Conservation (phyloP, 768 basidiomycete species). For the Lepiota brunneoincarnata region DNA sequence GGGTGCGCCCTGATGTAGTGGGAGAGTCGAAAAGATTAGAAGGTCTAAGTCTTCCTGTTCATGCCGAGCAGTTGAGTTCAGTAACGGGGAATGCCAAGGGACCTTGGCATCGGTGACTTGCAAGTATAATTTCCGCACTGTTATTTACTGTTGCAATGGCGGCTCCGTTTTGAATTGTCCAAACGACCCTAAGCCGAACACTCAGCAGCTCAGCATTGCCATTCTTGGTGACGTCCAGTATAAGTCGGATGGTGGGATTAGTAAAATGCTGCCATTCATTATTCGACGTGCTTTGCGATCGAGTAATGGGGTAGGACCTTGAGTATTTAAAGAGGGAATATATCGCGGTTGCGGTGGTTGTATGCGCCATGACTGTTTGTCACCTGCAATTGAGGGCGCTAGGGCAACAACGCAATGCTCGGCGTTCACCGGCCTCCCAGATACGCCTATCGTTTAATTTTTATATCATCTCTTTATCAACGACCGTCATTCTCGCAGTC, state of each 20-base stretch:
- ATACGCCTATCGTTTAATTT: too few species aligned
- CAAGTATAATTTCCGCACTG: constrained; percentile 63
- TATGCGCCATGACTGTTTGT: constrained; percentile 38
- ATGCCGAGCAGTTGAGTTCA: neutral
- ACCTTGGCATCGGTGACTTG: constrained; percentile 33
- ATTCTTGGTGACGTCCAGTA: constrained; percentile 58
- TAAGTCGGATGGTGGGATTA: constrained; percentile 63
- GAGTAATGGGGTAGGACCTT: constrained; percentile 50
- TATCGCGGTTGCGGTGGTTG: constrained; percentile 57
- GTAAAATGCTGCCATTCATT: constrained; percentile 78
- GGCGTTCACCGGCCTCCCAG: too few species aligned
- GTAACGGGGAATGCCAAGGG: constrained; percentile 8
- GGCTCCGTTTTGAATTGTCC: constrained; percentile 47
- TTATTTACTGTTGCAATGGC: constrained; percentile 32
- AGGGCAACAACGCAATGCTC: too few species aligned
- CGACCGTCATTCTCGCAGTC: too few species aligned
- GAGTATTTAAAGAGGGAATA: constrained; percentile 67
- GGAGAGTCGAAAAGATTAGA: constrained; percentile 57
- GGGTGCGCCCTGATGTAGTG: constrained; percentile 22
- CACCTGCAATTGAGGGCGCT: too few species aligned
- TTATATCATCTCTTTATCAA: too few species aligned
- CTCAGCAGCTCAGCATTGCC: constrained; percentile 53
- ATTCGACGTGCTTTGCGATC: constrained; percentile 19
- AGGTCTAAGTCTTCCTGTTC: constrained; percentile 76
- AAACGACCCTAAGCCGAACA: constrained; percentile 61